Evolutionary conservation across 1,284 basidiomycete genomes (phyloP).

Genomic region (Agroathelia rolfsii): DNA sequence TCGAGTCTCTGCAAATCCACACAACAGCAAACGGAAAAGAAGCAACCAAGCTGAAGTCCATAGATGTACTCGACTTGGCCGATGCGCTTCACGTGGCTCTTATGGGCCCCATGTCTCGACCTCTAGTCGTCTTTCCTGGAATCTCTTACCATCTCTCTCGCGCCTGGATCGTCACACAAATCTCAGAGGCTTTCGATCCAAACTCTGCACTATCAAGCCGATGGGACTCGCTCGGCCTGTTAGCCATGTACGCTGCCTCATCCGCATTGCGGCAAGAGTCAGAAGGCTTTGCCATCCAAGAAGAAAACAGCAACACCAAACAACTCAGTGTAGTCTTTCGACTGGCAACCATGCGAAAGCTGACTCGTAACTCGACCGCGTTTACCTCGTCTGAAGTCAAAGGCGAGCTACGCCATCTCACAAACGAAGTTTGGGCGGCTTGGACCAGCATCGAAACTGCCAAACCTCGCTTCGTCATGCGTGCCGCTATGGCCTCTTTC

Average conservation of each 20-base stretch:
- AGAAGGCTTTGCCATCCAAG: no score
- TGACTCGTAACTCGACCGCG: conserved; percentile 11
- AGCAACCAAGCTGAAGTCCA: no score
- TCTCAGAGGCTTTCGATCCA: conserved; percentile 20
- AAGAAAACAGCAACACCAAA: no score
- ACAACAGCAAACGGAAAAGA: no score
- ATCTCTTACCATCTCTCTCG: no score
- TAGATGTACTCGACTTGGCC: no score
- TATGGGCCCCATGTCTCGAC: no score
- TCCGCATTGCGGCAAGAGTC: no score
- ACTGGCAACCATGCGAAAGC: conserved; percentile 19
- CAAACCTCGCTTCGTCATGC: conserved; percentile 19
- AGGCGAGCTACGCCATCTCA: conserved; percentile 19
- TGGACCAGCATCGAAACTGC: conserved; percentile 23
- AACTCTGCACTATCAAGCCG: conserved; percentile 16
- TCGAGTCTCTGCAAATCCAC: no score
- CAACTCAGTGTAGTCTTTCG: conserved; percentile 18
- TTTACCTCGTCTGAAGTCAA: background rate
- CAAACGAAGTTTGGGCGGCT: conserved; percentile 28
- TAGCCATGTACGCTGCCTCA: conserved; percentile 19
- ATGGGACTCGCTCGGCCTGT: conserved; percentile 26
- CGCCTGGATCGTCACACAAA: no score
- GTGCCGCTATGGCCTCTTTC: conserved; percentile 34
- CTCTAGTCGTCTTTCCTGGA: no score
- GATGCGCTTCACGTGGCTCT: no score